These are phyloP conservation scores for Nicotiana undulata DNA, from an alignment of 257 asterid genomes.

Conservation along the genomic window DNA sequence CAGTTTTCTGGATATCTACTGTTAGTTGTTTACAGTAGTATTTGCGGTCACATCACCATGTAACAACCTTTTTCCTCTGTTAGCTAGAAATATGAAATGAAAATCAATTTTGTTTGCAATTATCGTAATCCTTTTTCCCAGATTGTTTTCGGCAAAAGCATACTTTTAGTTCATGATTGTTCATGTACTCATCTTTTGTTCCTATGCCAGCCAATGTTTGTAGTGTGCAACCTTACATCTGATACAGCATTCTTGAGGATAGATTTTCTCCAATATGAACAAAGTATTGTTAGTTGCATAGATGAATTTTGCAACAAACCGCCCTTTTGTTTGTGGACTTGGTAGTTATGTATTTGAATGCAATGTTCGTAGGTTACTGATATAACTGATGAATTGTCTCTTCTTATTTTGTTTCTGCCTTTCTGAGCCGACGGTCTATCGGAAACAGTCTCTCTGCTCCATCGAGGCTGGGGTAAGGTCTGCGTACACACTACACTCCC, in stretches of 20 bases:
- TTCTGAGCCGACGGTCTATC: no score
- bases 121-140: not conserved
- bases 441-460: no score
- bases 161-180: not conserved
- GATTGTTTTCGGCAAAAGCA: not conserved
- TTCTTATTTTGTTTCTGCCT: no score
- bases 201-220: not conserved
- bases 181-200: not conserved
- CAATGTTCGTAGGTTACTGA: not conserved
- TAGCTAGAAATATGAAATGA: not conserved
- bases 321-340: not conserved
- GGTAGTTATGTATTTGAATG: not conserved
- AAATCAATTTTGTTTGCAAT: conserved; percentile 1
- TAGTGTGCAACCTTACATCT: not conserved
- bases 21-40: not conserved
- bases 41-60: not conserved
- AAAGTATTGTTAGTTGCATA: not conserved
- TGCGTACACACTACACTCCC: no score
- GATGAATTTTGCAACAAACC: not conserved
- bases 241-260: not conserved
- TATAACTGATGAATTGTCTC: no score
- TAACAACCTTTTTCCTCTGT: not conserved
- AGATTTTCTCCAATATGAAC: not conserved
- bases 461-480: no score
- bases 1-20: not conserved